Evolutionary conservation across 73 alveolate genomes (phyloP), one percentile per base, ranked within the genome.

Genomic region (Paramecium biaurelia): DNA sequence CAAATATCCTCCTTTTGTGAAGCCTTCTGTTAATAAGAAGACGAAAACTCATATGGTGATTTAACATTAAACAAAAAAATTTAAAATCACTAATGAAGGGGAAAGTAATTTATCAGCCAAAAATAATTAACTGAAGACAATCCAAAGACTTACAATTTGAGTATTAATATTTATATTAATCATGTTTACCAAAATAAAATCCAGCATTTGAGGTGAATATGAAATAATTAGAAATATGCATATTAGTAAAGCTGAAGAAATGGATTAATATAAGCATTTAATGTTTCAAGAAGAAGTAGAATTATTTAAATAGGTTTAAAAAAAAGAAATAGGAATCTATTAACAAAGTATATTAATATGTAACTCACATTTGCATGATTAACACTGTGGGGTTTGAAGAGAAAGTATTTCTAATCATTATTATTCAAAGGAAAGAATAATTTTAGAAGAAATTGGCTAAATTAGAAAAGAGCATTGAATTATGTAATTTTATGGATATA

Each of bases 291-390:
- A 96, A 68, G 99, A 98, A 93, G 95, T 97, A 20, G 92, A 88
- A 28, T 88, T 95, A 85, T 95, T 98, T 53, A 96, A 96, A 85
- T 97, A 92, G 41, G 99, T 99, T 32, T 92, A n/a, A 97, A 74
- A 98, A 97, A 85, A 96, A 97, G 95, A 96, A 97, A 92, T 97
- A 99, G 99, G 99, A 97, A 95, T 94, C 95, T 28, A 98, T 96
- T 82, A 99, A 98, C 5, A 5, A 35, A 35, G 42, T 5, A 1
- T 35, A 35, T 35, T 2, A 35, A 35, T 35, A 0, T 2, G 7
- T 35, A 35, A 35, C 8, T 1, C 42, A 35, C 7, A 35, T 1
- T 35, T 0, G 42, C 4, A 35, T 35, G 42, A 2, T 35, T 5
- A 9, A 35, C 7, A 35, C 7, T 35, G 7, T 0, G n/a, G 42